phyloP scores from a whole-genome alignment of 164 flowering plant species.

The Protea cynaroides region DNA sequence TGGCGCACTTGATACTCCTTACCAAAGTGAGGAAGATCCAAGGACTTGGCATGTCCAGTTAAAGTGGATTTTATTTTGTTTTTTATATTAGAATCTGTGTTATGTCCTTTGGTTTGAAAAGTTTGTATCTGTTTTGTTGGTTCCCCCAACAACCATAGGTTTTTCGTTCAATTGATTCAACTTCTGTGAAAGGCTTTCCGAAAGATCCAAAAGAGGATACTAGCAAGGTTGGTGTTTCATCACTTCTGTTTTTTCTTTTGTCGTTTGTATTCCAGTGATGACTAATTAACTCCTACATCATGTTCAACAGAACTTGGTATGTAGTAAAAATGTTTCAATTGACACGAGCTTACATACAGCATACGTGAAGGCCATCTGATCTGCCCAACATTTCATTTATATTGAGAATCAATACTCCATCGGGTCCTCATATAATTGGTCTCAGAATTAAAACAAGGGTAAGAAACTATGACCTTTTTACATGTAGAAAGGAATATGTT shows the following conservation, averaged over 20 bases:
- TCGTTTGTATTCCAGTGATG: neutral
- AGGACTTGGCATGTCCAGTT: conserved; percentile 98
- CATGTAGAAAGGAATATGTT: neutral
- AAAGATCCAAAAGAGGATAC: conserved; percentile 82
- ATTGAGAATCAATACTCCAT: neutral
- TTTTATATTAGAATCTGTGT: neutral
- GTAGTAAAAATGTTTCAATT: conserved; percentile 87
- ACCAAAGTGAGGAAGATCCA: conserved; percentile 50
- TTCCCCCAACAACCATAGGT: conserved; percentile 28
- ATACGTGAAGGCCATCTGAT: conserved; percentile 23
- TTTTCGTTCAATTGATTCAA: conserved; percentile 36
- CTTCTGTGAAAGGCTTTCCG: conserved; percentile 83
- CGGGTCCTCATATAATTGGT: conserved; percentile 65
- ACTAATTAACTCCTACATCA: conserved; percentile 6
- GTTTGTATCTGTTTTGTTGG: neutral
- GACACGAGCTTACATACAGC: conserved; percentile 31
- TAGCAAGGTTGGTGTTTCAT: conserved; percentile 37
- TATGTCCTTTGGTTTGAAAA: neutral
- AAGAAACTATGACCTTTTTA: conserved; percentile 7
- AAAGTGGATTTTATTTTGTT: neutral
- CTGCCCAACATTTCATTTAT: conserved; percentile 76
- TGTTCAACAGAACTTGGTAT: conserved; percentile 66
- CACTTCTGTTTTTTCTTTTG: neutral
- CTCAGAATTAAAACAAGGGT: conserved; percentile 69
- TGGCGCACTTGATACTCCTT: conserved; percentile 45